Conservation (phyloP, 345 rosid genomes). For the Ceriops decandra region DNA sequence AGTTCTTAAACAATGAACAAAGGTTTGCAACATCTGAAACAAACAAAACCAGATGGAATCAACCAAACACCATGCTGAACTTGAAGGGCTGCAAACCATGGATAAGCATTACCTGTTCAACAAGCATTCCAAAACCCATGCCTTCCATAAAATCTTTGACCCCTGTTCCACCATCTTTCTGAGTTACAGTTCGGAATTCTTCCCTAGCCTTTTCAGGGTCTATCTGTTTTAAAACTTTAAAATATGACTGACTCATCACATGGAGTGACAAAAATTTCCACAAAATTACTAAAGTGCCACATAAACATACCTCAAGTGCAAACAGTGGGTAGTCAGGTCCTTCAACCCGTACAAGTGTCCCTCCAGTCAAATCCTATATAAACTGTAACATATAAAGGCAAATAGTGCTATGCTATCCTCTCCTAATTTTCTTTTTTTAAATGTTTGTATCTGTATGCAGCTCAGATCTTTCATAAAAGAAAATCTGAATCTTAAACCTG, state of each 20-base stretch:
- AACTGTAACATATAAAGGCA: not conserved
- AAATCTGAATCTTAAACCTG: slow-evolving; percentile 46
- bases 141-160: slow-evolving; percentile 96
- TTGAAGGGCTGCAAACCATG: slow-evolving; percentile 2
- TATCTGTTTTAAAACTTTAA: slow-evolving; percentile 49
- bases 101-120: slow-evolving; percentile 63
- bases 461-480: slow-evolving; percentile 10
- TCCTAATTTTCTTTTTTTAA: no score
- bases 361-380: slow-evolving; percentile 84
- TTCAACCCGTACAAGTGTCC: slow-evolving; percentile 76
- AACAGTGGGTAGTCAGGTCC: slow-evolving; percentile 89
- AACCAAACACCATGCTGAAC: not conserved
- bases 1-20: not conserved
- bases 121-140: slow-evolving; percentile 94
- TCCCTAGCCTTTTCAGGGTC: slow-evolving; percentile 96
- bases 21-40: not conserved
- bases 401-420: no score
- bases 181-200: slow-evolving; percentile 73
- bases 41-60: not conserved
- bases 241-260: slow-evolving; percentile 30
- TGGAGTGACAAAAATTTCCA: slow-evolving; percentile 7
- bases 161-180: slow-evolving; percentile 74
- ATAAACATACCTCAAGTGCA: slow-evolving; percentile 77
- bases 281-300: slow-evolving; percentile 1
- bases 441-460: not conserved